Base-by-base conservation (phyloP, 2,329 filamentous ascomycete species). In the Ophiostoma quercus region DNA sequence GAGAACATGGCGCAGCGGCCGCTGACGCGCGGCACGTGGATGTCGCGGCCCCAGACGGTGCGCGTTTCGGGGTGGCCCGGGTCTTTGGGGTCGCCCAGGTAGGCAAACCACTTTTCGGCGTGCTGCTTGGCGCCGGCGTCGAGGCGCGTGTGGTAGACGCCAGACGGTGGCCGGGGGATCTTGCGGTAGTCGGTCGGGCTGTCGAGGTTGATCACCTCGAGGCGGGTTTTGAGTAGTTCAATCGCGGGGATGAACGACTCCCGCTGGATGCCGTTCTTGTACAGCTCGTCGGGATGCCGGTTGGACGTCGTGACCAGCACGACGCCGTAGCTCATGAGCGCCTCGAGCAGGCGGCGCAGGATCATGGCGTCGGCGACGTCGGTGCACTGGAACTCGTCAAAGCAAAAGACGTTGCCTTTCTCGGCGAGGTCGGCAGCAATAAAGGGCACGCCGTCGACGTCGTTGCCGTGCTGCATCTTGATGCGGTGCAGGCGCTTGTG, bases 341-440 rank as follows among this genome's bases (percentile, higher is more conserved):
- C 86, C 79, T 98, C 94, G 9, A 99, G 87, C 6, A 99, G 83
- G 14, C 22, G 71, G 75, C 95, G 86, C 74, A 99, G 79, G 75
- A 99, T 99, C 95, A 99, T 99, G 75, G 95, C 95, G 81, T 98
- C 94, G 19, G 95, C 95, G 41, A 99, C 94, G 80, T 99, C 95
- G 54, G 95, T 99, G 77, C 94, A 97, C 78, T 99, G 95, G 77
- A 99, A 99, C 81, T 99, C 95, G 79, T 99, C 95, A 77, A 99
- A 99, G 79, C 95, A 99, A 57, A 99, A 83, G 34, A 99, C 92
- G 70, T 90, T 92, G 43, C 89, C 90, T 72, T 89, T 84, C 76
- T 92, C 88, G 7, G 95, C 95, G 77, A 99, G 95, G 77, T 95
- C 90, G n/a, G 94, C 95, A 1, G 94, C 94, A 22, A 98, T 90